Percentiles rank a stretch among this genome's conserved stretches.
Evolutionary conservation across 2,329 filamentous ascomycete genomes (phyloP).

Genomic region (Neonectria punicea): DNA sequence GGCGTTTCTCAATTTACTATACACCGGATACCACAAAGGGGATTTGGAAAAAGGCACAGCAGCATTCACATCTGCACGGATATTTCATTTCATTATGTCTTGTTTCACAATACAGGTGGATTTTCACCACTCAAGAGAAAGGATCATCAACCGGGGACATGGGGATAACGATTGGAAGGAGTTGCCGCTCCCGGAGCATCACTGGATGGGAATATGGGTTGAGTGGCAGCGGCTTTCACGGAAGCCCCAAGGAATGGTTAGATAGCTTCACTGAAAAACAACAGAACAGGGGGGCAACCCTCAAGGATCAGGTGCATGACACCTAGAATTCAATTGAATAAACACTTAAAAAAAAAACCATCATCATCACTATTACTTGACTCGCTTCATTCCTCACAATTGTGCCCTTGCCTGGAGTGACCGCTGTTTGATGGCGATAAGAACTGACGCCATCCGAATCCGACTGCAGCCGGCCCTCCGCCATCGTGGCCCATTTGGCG

Average conservation of each 20-base stretch:
- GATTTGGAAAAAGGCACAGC: constrained; percentile 32
- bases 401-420: constrained; percentile 26
- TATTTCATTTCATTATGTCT: constrained; percentile 32
- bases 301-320: constrained; percentile 11
- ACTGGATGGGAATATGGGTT: constrained; percentile 30
- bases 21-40: constrained; percentile 45
- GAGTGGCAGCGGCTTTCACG: constrained; percentile 37
- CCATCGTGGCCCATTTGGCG: not conserved
- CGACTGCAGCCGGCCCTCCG: not conserved
- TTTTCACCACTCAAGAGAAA: constrained; percentile 39
- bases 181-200: constrained; percentile 36
- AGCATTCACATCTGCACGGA: constrained; percentile 31
- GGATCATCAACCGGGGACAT: constrained; percentile 29
- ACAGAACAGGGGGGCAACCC: constrained; percentile 24
- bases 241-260: constrained; percentile 30
- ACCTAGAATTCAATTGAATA: constrained; percentile 28
- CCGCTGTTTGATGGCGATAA: constrained; percentile 8
- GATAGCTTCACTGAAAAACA: constrained; percentile 39
- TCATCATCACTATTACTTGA: not conserved
- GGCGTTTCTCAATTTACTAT: constrained; percentile 40
- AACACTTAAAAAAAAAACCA: constrained; percentile 32
- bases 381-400: constrained; percentile 5
- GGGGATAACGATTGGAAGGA: constrained; percentile 30
- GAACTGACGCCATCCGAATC: not conserved
- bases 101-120: constrained; percentile 17